Evolutionary conservation across 1,284 basidiomycete species (phyloP).

Genomic region (Microbotryum scabiosae): DNA sequence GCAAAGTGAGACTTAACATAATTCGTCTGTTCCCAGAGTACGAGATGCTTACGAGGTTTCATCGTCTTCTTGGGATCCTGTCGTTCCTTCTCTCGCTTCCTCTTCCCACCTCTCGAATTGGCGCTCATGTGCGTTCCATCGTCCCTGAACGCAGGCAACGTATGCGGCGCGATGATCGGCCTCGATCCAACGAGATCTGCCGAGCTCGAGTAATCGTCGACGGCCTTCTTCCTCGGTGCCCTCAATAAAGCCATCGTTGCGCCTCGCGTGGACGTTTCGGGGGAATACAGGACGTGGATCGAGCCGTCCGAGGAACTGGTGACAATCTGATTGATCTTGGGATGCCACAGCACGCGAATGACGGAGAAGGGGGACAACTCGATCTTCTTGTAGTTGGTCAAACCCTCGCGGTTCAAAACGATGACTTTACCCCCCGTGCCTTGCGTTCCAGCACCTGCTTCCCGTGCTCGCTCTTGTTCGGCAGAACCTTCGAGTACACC

Average conservation of each 20-base stretch:
- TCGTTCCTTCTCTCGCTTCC: conserved; percentile 75
- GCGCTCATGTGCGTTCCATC: conserved; percentile 43
- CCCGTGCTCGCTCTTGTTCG: conserved; percentile 54
- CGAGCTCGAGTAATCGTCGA: conserved; percentile 59
- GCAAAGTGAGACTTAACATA: background rate
- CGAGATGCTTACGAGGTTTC: conserved; percentile 49
- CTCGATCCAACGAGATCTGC: conserved; percentile 38
- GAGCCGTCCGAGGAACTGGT: conserved; percentile 77
- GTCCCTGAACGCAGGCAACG: conserved; percentile 79
- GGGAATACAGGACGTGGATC: conserved; percentile 83
- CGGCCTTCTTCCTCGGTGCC: conserved; percentile 55
- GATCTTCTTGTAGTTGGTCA: conserved; percentile 52
- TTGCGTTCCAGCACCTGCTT: conserved; percentile 33
- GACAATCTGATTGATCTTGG: conserved; percentile 91
- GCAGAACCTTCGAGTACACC: conserved; percentile 35
- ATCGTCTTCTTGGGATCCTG: conserved; percentile 79
- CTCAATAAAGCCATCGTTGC: conserved; percentile 71
- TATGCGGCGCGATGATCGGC: conserved; percentile 78
- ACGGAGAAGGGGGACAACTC: conserved; percentile 61
- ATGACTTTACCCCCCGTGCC: conserved; percentile 53
- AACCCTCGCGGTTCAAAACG: conserved; percentile 47
- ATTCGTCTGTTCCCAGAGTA: too few species aligned
- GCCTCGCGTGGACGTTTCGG: conserved; percentile 74
- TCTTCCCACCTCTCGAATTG: conserved; percentile 51
- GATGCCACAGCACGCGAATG: conserved; percentile 83